Conservation (phyloP, 805 yeast genomes). For the Isabelozyma heimii region DNA sequence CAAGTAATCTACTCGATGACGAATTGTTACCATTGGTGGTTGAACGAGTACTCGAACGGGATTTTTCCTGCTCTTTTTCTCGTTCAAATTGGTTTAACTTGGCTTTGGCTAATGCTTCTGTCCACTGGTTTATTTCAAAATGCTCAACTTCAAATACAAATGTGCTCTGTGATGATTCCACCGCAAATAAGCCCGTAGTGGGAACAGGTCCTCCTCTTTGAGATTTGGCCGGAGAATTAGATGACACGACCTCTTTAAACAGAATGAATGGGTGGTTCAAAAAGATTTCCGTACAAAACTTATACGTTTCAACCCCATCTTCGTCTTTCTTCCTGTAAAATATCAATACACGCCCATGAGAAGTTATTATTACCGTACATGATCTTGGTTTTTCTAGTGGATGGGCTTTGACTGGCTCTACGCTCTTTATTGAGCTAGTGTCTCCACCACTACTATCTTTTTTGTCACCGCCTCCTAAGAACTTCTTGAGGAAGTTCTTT, state of each 20-base stretch:
- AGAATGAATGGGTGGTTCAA: constrained; percentile 50
- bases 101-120: constrained; percentile 49
- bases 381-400: constrained; percentile 39
- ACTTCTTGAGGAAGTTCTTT: constrained; percentile 12
- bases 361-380: constrained; percentile 57
- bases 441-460: constrained; percentile 4
- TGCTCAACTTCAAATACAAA: constrained; percentile 57
- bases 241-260: constrained; percentile 55
- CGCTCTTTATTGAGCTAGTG: neutral
- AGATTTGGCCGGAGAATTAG: constrained; percentile 21
- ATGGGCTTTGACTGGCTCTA: constrained; percentile 10
- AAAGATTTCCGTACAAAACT: constrained; percentile 53
- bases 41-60: neutral
- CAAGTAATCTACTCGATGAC: constrained; percentile 18
- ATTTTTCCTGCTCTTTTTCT: constrained; percentile 11
- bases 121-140: constrained; percentile 55
- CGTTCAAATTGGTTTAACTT: constrained; percentile 49
- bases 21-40: neutral
- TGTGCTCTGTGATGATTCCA: constrained; percentile 53
- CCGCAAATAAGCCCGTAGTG: constrained; percentile 50
- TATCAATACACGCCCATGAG: constrained; percentile 60
- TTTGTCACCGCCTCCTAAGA: constrained; percentile 10
- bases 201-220: constrained; percentile 25
- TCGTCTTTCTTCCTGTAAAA: constrained; percentile 43
- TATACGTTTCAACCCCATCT: constrained; percentile 14